phyloP scores from a whole-genome alignment of 768 basidiomycete genomes.

The Pleurotus pulmonarius region DNA sequence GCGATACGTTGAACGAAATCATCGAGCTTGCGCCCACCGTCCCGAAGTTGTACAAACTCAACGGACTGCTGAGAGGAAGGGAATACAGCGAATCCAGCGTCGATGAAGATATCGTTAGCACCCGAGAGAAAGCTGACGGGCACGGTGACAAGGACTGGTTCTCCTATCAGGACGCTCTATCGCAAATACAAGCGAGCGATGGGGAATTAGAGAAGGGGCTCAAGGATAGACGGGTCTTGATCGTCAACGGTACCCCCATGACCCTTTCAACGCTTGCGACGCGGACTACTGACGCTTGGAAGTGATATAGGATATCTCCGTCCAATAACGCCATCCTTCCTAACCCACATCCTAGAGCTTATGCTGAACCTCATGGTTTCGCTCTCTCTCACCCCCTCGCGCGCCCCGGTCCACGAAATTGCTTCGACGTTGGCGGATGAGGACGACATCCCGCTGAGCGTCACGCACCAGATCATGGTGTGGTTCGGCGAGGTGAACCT shows the following conservation, averaged over 20 bases:
- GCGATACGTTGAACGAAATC: constrained; percentile 79
- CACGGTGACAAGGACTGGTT: constrained; percentile 24
- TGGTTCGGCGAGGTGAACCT: constrained; percentile 71
- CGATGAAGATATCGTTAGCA: constrained; percentile 24
- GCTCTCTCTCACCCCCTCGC: constrained; percentile 45
- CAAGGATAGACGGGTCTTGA: constrained; percentile 65
- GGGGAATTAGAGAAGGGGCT: constrained; percentile 65
- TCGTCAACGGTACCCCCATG: constrained; percentile 53
- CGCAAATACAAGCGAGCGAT: constrained; percentile 80
- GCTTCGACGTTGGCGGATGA: constrained; percentile 60
- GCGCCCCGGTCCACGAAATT: constrained; percentile 58
- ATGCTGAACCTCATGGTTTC: constrained; percentile 75
- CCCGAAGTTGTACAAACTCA: constrained; percentile 70
- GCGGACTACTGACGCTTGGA: neutral
- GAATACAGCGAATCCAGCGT: constrained; percentile 72
- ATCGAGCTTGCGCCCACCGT: constrained; percentile 79
- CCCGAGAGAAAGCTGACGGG: neutral
- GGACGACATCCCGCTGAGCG: constrained; percentile 60
- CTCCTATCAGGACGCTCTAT: constrained; percentile 59
- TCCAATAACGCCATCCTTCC: constrained; percentile 63
- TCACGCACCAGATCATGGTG: constrained; percentile 66
- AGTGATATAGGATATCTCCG: constrained; percentile 54
- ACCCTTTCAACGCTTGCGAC: neutral
- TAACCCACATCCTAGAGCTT: constrained; percentile 68
- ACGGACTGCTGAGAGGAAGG: constrained; percentile 53